Base-by-base conservation (phyloP, 139 green algal species). In the Diplosphaera chodatii region DNA sequence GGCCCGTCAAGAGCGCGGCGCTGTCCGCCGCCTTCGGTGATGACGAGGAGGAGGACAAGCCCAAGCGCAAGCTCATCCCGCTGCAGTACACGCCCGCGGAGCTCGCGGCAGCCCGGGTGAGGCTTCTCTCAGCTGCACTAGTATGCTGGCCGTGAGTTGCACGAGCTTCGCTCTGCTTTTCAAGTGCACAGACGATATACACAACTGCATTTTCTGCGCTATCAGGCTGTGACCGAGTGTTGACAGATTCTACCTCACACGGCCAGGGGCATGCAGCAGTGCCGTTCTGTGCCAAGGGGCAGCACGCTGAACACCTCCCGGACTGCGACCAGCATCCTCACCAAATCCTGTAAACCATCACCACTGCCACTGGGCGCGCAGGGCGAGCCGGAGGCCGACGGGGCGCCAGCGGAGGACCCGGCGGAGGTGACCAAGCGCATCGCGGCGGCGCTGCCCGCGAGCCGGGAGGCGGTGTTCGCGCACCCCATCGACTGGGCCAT, bases 31-130 rank as follows among this genome's bases (percentile, higher is more conserved):
- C 70, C 3, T 93, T 94, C 86, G 84, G 71, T 2, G 88, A 87
- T 8, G 89, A 93, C 30, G 87, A 94, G 37, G 87, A 94, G 27
- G 84, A 91, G 64, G 80, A 82, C 4, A 77, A 78, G 63, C 86
- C 85, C 37, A 75, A 76, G 74, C 77, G 91, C 23, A 82, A 78
- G 65, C 85, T 96, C 25, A 78, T 84, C 22, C 77, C 80, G 18
- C 87, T 91, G 22, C 77, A 88, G 28, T 96, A 97, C 79, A 88
- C 78, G 16, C 84, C 88, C 8, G 91, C 94, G 64, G 91, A 96
- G 70, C 65, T 89, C 48, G 37, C 32, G 5, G 78, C 82, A 16
- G 80, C 82, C 33, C 23, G 79, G 71, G 75, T 76, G 28, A 48
- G 37, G 37, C n/a, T n/a, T n/a, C n/a, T n/a, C n/a, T n/a, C n/a